Evolutionary conservation across 2,329 filamentous ascomycete genomes (phyloP), one percentile per base, ranked within the genome.

Genomic region (Chaetomiaceae sp.): DNA sequence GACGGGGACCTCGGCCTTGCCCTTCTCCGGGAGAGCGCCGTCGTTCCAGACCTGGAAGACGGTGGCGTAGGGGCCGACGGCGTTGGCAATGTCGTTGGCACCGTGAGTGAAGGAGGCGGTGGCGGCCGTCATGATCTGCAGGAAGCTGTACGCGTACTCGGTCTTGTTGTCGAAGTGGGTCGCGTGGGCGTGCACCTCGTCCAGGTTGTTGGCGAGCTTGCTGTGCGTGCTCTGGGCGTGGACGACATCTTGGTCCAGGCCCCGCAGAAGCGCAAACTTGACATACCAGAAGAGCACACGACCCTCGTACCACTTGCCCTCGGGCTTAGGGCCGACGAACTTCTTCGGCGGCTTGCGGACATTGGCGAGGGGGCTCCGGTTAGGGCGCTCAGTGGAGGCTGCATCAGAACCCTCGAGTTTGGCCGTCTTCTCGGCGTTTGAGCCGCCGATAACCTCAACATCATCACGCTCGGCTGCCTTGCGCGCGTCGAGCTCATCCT

Each of bases 61-160:
- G 48, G 80, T 78, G 2, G 83, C 79, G 63, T 80, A 84, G 1
- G 82, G 83, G 0, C 81, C 82, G 50, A 84, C 76, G 25, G 82
- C 80, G 64, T 78, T 86, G 61, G 79, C 73, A 18, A 86, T 79
- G 56, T 86, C 84, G 65, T 86, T 87, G 59, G 82, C 81, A 21
- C 84, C 84, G 69, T 87, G 82, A 2, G 79, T 78, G 57, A 86
- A 85, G 3, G 81, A 84, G 13, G 81, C 79, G 29, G 81, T 80
- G 58, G 78, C 77, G 9, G 82, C 81, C 5, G 81, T 82, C 69
- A 82, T 72, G 61, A 83, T 67, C 60, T 82, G 80, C 27, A 81
- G 72, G 67, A 81, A 84, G 5, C 77, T 79, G 67, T 80, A 84
- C 44, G 80, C 71, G 68, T 79, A 80, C 66, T 85, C 82, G 58